These are phyloP conservation scores for Thinopyrum elongatum DNA, from an alignment of 176 grass and related monocot genomes.

Conservation along the genomic window DNA sequence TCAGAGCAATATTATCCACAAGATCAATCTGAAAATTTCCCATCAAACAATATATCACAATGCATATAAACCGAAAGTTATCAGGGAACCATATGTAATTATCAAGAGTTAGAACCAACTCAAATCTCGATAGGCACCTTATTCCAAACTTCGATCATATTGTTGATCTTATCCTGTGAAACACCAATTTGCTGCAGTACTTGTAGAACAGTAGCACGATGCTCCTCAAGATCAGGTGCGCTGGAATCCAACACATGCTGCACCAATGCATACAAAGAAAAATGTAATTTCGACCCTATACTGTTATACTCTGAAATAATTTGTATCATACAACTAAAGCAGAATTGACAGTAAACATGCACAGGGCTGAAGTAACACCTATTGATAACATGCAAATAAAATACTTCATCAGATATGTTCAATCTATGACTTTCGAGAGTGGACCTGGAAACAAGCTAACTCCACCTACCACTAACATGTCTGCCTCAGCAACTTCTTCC, in stretches of 20 bases:
- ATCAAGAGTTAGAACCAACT: slow-evolving; percentile 20
- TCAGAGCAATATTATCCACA: slow-evolving; percentile 43
- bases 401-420: slow-evolving; percentile 16
- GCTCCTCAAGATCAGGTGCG: slow-evolving; percentile 72
- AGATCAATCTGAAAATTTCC: slow-evolving; percentile 65
- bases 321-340: slow-evolving; percentile 17
- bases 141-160: slow-evolving; percentile 99
- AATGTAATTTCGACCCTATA: slow-evolving; percentile 9
- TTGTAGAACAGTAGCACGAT: slow-evolving; percentile 78
- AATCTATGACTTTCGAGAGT: slow-evolving; percentile 1
- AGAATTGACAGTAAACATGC: slow-evolving; percentile 10
- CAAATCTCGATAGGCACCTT: slow-evolving; percentile 48
- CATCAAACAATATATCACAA: slow-evolving; percentile 8
- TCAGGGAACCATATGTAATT: slow-evolving; percentile 17
- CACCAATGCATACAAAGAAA: slow-evolving; percentile 30
- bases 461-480: slow-evolving; percentile 86
- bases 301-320: not conserved
- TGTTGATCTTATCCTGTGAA: slow-evolving; percentile 74
- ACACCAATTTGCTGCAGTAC: slow-evolving; percentile 92
- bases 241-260: slow-evolving; percentile 95
- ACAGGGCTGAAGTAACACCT: slow-evolving; percentile 11
- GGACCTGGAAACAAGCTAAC: slow-evolving; percentile 13
- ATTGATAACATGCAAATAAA: not conserved
- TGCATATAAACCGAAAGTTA: slow-evolving; percentile 21
- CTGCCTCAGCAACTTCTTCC: slow-evolving; percentile 96